Percentiles rank a stretch among this genome's conserved stretches.
These are phyloP conservation scores for Pichia sorboxylosa DNA, from an alignment of 1,139 yeast genomes.

Conservation along the genomic window DNA sequence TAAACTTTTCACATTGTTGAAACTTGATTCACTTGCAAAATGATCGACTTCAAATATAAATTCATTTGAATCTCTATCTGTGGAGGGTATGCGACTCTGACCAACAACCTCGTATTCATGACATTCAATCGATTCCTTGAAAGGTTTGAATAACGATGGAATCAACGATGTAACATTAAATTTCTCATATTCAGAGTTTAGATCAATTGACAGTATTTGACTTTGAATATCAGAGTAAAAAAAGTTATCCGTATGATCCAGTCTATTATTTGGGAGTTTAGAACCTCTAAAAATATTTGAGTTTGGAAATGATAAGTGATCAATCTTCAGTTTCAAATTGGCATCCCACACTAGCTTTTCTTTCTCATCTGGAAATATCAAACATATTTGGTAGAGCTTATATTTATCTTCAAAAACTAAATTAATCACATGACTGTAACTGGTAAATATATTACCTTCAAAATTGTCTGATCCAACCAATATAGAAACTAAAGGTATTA, in stretches of 20 bases:
- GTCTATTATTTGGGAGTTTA: too few species aligned
- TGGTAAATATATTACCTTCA: conserved; percentile 12
- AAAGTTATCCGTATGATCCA: conserved; percentile 5
- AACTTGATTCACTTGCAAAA: too few species aligned
- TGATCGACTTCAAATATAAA: conserved; percentile 10
- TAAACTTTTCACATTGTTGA: conserved; percentile 1
- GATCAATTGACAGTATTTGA: conserved; percentile 7
- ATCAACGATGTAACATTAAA: conserved; percentile 7
- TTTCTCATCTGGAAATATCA: conserved; percentile 25
- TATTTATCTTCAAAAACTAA: conserved; percentile 34
- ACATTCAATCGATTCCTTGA: not conserved
- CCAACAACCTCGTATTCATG: too few species aligned
- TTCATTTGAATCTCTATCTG: not conserved
- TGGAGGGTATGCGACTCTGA: too few species aligned
- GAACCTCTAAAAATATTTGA: too few species aligned
- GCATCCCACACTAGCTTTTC: conserved; percentile 36
- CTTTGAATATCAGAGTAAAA: conserved; percentile 14
- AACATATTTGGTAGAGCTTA: conserved; percentile 34
- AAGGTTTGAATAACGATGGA: conserved; percentile 3
- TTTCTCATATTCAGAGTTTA: conserved; percentile 7
- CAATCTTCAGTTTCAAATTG: conserved; percentile 8
- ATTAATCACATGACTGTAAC: conserved; percentile 28
- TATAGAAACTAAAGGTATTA: conserved; percentile 37
- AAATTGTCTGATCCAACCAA: conserved; percentile 1
- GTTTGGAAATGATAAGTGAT: conserved; percentile 1